Percentiles rank a stretch among this genome's conserved stretches.
These are phyloP conservation scores for Collybiopsis luxurians DNA, from an alignment of 768 basidiomycete species.

Conservation along the genomic window DNA sequence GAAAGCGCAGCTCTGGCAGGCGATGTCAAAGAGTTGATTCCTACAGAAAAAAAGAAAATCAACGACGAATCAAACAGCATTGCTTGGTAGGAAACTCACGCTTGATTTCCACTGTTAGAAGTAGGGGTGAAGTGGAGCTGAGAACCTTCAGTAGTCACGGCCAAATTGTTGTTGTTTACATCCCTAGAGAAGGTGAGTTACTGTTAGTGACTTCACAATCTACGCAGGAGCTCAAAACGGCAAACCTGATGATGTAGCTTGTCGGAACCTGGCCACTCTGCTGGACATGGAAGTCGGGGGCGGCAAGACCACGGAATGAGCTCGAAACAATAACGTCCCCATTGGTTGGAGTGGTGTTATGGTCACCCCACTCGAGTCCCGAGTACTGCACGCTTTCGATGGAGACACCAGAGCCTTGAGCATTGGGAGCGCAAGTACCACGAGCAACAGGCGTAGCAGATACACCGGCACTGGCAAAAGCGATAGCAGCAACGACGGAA, in stretches of 20 bases:
- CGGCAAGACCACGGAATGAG: neutral
- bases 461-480: neutral
- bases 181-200: neutral
- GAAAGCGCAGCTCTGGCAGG: neutral
- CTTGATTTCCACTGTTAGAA: neutral
- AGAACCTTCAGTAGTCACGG: neutral
- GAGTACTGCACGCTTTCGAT: neutral
- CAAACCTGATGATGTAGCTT: neutral
- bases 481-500: neutral
- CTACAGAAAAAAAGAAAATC: too few species aligned
- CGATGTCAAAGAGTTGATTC: neutral
- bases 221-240: neutral
- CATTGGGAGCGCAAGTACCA: neutral
- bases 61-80: too few species aligned
- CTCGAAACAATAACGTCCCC: neutral
- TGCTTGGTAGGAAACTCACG: neutral
- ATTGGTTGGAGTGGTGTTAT: neutral
- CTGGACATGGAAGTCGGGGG: neutral
- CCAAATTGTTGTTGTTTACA: neutral
- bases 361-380: neutral
- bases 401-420: neutral
- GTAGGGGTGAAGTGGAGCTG: neutral
- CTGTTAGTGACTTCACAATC: neutral
- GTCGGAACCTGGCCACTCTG: neutral
- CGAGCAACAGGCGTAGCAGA: neutral